Evolutionary conservation across 148 eudicot genomes (phyloP).

Genomic region (Heliosperma pusillum): DNA sequence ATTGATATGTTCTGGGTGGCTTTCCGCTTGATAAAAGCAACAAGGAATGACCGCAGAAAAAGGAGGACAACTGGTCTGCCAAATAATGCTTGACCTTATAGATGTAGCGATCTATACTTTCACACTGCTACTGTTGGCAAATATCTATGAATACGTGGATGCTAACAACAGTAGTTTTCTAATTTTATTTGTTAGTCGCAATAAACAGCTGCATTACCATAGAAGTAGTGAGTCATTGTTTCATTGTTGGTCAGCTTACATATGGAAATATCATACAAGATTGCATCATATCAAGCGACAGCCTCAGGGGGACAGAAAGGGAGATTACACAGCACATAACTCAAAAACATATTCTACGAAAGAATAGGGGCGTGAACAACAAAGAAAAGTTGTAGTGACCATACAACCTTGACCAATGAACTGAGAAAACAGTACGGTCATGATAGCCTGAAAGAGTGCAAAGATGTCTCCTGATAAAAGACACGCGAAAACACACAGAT

Average conservation of each 20-base stretch:
- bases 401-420: conserved; percentile 90
- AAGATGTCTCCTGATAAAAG: conserved; percentile 66
- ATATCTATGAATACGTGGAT: background rate
- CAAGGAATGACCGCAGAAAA: background rate
- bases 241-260: background rate
- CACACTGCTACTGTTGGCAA: background rate
- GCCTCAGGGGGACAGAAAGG: background rate
- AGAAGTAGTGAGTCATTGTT: background rate
- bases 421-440: conserved; percentile 81
- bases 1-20: background rate
- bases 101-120: background rate
- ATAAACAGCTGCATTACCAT: background rate
- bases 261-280: background rate
- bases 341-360: background rate
- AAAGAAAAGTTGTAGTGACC: conserved; percentile 4
- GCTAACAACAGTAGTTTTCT: background rate
- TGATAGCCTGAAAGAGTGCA: conserved; percentile 93
- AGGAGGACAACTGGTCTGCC: background rate
- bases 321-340: background rate
- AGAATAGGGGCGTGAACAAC: background rate
- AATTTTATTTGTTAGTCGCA: background rate
- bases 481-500: conserved; percentile 13
- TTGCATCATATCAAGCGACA: background rate
- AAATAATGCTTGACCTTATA: background rate
- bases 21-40: background rate